These are phyloP conservation scores for Pontederia paniculata DNA, from an alignment of 176 grass and related monocot species.

Conservation along the genomic window DNA sequence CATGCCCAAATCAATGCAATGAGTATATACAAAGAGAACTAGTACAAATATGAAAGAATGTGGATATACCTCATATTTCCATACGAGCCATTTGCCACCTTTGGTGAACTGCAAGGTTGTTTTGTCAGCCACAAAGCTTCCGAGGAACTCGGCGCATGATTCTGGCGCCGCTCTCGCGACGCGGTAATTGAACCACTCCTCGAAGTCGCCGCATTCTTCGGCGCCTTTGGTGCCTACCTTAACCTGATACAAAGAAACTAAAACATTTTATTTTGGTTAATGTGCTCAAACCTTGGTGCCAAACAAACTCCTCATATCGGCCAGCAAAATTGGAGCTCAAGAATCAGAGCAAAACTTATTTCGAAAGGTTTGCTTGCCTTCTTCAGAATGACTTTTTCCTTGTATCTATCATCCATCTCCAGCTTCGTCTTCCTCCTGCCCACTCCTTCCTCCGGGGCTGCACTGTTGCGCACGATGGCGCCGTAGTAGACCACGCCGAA, in stretches of 20 bases:
- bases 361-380: slow-evolving; percentile 33
- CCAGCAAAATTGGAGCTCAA: too few species aligned
- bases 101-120: slow-evolving; percentile 74
- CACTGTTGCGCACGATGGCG: slow-evolving; percentile 54
- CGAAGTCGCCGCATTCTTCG: slow-evolving; percentile 86
- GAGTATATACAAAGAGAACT: background rate
- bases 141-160: slow-evolving; percentile 77
- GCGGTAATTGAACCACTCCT: slow-evolving; percentile 99
- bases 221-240: slow-evolving; percentile 65
- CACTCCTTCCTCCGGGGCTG: slow-evolving; percentile 21
- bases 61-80: slow-evolving; percentile 72
- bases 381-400: slow-evolving; percentile 91
- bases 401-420: slow-evolving; percentile 49
- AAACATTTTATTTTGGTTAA: background rate
- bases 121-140: slow-evolving; percentile 80
- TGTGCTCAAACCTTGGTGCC: too few species aligned
- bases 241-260: slow-evolving; percentile 22
- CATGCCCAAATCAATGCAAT: slow-evolving; percentile 9
- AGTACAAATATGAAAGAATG: background rate
- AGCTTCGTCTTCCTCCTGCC: slow-evolving; percentile 35
- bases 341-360: background rate
- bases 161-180: slow-evolving; percentile 69
- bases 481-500: slow-evolving; percentile 74
- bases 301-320: too few species aligned
- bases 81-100: slow-evolving; percentile 97